Evolutionary conservation across 73 alveolate species (phyloP).

Genomic region (Tetrahymena malaccensis): DNA sequence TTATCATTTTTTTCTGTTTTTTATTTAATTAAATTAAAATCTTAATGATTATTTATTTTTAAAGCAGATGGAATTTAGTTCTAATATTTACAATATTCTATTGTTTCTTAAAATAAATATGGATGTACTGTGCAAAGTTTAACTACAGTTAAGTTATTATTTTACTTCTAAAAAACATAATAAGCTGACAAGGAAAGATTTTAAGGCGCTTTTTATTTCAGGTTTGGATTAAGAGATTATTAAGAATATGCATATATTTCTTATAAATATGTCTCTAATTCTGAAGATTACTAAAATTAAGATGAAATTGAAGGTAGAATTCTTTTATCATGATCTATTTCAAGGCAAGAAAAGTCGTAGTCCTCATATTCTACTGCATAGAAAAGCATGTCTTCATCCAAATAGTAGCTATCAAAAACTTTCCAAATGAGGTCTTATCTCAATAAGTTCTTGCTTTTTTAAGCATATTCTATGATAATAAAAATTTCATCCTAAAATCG

Average conservation of each 20-base stretch:
- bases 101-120: too few species aligned
- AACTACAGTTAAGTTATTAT: neutral
- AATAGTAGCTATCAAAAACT: neutral
- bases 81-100: too few species aligned
- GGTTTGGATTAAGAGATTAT: neutral
- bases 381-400: neutral
- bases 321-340: too few species aligned
- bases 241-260: too few species aligned
- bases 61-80: neutral
- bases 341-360: neutral
- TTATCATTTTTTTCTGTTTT: too few species aligned
- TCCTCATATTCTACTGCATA: neutral
- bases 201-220: neutral
- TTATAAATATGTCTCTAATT: neutral
- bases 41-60: neutral
- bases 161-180: neutral
- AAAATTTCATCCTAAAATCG: neutral
- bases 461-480: neutral
- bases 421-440: neutral
- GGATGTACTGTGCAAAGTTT: neutral
- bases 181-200: neutral
- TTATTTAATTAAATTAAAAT: too few species aligned
- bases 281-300: too few species aligned
- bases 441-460: neutral
- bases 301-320: too few species aligned